Evolutionary conservation across 2,329 filamentous ascomycete genomes (phyloP).

Genomic region (Ampelomyces quisqualis): DNA sequence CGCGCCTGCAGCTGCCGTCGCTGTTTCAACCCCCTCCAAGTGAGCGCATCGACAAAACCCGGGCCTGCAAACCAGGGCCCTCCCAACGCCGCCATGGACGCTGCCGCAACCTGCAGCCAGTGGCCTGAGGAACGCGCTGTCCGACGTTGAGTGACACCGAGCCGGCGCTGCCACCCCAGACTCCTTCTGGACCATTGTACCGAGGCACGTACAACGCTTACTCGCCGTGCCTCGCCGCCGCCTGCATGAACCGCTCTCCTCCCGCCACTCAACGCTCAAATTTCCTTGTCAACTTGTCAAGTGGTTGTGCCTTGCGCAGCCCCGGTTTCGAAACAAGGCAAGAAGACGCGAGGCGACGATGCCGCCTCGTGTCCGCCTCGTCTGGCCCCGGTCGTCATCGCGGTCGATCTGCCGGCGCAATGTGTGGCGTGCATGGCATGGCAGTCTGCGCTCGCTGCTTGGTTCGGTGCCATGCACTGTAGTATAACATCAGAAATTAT

Average conservation of each 20-base stretch:
- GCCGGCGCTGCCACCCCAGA: slow-evolving; percentile 4
- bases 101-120: background rate
- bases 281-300: too few species aligned
- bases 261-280: too few species aligned
- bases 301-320: slow-evolving; percentile 7
- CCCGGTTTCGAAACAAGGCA: slow-evolving; percentile 15
- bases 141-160: slow-evolving; percentile 5
- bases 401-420: slow-evolving; percentile 17
- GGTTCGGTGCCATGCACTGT: too few species aligned
- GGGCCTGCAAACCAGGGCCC: slow-evolving; percentile 11
- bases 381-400: background rate
- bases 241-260: slow-evolving; percentile 11
- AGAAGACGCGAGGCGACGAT: slow-evolving; percentile 6
- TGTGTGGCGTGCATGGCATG: background rate
- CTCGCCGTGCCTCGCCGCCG: slow-evolving; percentile 14
- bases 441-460: too few species aligned
- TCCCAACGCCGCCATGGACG: slow-evolving; percentile 17
- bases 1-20: slow-evolving; percentile 15
- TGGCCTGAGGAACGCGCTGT: slow-evolving; percentile 2
- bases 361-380: background rate
- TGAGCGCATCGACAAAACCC: slow-evolving; percentile 6
- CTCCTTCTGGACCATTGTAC: slow-evolving; percentile 8
- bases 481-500: too few species aligned
- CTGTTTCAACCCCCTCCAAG: slow-evolving; percentile 25
- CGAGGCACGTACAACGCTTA: slow-evolving; percentile 10